Base-by-base conservation (phyloP, 2,329 filamentous ascomycete species). In the Trichoderma koningiopsis region DNA sequence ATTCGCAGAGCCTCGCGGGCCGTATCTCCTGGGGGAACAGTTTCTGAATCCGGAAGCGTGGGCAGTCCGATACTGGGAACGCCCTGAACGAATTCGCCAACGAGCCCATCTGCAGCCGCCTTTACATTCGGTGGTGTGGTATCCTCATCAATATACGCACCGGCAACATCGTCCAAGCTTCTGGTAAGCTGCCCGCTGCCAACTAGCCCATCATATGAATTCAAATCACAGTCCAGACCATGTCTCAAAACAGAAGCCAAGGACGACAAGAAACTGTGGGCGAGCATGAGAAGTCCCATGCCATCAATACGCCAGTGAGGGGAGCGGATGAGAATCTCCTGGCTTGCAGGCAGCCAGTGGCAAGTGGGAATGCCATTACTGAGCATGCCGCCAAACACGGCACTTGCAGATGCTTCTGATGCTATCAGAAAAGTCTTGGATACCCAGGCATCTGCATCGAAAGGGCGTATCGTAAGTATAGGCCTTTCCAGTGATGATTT, bases 261-360 rank as follows among this genome's bases (percentile, higher is more conserved):
- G 69, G 69, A 76, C 53, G 22, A 76, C 47, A 72, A 68, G 66
- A 72, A 72, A 55, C 69, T 72, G 37, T 72, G 63, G 7, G 71
- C 35, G 3, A 79, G 74, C 43, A 76, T 74, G 27, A 77, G 58
- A 19, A 74, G 71, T 7, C 75, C 75, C 14, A 77, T 66, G 5
- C 74, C 75, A 57, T 78, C 76, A 19, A 71, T 74, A 6, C 75
- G 75, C 78, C 77, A 78, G 68, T 78, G 75, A 35, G 77, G 53
- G 1, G 65, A 68, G 7, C 61, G 65, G 3, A 72, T 64, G 24
- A 68, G 40, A 16, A 72, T n/a, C 57, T 71, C 68, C 10, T 61
- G 19, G 7, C 70, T 65, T 19, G 29, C 24, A 8, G 68, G 70
- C 33, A 72, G 33, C 71, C 71, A 70, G 62, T 72, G 70, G 24